phyloP scores from a whole-genome alignment of 2,329 filamentous ascomycete genomes.

The Penicillium sp. region DNA sequence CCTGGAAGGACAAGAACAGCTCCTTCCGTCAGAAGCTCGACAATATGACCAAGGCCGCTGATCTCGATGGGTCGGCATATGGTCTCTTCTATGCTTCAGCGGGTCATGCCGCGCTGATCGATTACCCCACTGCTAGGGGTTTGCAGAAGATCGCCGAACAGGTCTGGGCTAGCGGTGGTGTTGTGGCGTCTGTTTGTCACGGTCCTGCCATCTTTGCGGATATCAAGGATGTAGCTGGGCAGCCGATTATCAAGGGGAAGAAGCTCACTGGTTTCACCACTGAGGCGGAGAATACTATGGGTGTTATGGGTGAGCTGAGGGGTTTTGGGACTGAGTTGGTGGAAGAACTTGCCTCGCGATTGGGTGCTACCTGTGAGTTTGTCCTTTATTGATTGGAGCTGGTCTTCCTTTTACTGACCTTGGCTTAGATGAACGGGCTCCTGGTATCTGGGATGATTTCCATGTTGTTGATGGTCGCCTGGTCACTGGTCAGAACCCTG shows the following conservation, averaged over 20 bases:
- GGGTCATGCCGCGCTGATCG: constrained; percentile 45
- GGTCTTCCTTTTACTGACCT: constrained; percentile 3
- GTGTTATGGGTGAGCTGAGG: constrained; percentile 32
- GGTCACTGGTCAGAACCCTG: constrained; percentile 46
- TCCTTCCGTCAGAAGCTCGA: constrained; percentile 49
- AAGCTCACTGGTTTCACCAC: constrained; percentile 44
- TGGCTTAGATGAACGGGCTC: constrained; percentile 21
- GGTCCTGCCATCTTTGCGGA: constrained; percentile 42
- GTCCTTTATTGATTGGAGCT: not conserved
- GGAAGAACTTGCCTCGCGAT: constrained; percentile 33
- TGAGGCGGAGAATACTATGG: constrained; percentile 38
- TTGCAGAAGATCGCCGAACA: constrained; percentile 45
- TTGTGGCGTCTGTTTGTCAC: constrained; percentile 47
- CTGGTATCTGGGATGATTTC: constrained; percentile 33
- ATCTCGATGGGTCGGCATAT: constrained; percentile 34
- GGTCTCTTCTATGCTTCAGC: constrained; percentile 19
- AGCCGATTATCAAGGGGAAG: constrained; percentile 41
- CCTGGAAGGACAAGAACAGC: constrained; percentile 43
- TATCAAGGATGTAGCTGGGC: constrained; percentile 34
- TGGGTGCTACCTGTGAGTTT: constrained; percentile 35
- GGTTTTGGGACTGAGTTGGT: constrained; percentile 35
- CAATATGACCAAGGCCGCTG: constrained; percentile 40
- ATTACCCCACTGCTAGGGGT: constrained; percentile 46
- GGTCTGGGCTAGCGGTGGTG: constrained; percentile 43
- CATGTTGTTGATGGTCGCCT: constrained; percentile 39